Evolutionary conservation across 1,284 basidiomycete genomes (phyloP).

Genomic region (Puccinia horiana): DNA sequence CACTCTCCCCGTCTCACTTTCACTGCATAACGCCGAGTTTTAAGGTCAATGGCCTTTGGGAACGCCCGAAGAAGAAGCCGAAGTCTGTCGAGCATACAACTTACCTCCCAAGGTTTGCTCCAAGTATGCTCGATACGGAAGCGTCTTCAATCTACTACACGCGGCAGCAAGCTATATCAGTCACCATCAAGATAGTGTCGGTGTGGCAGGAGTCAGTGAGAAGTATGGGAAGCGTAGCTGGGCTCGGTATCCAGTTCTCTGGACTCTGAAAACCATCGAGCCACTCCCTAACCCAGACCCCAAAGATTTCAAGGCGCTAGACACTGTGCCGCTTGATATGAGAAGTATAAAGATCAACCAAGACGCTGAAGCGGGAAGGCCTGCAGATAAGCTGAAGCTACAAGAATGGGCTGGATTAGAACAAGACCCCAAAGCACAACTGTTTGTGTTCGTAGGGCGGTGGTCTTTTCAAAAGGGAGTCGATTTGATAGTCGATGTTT

Average conservation of each 20-base stretch:
- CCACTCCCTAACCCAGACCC: conserved; percentile 80
- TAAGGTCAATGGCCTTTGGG: conserved; percentile 90
- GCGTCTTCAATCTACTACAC: conserved; percentile 90
- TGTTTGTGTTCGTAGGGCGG: conserved; percentile 91
- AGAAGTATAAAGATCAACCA: conserved; percentile 75
- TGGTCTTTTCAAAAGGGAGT: conserved; percentile 93
- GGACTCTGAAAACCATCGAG: conserved; percentile 90
- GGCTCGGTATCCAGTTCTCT: conserved; percentile 89
- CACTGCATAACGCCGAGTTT: conserved; percentile 91
- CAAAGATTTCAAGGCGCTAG: conserved; percentile 84
- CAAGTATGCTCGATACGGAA: conserved; percentile 92
- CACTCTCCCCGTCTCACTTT: conserved; percentile 81
- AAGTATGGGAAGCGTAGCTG: conserved; percentile 92
- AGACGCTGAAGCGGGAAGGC: conserved; percentile 79
- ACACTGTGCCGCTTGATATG: conserved; percentile 71
- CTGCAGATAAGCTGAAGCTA: conserved; percentile 81
- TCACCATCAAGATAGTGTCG: conserved; percentile 83
- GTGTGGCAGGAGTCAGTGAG: conserved; percentile 91
- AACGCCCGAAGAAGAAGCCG: conserved; percentile 95
- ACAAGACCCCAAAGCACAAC: conserved; percentile 80
- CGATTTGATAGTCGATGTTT: conserved; percentile 87
- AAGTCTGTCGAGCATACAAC: conserved; percentile 93
- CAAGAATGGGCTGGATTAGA: conserved; percentile 90
- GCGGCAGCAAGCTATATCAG: conserved; percentile 88
- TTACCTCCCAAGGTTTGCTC: conserved; percentile 89